A percentile compares a stretch with the other conserved stretches of the same genome.
These are phyloP conservation scores for Filobasidium wieringae DNA, from an alignment of 768 basidiomycete genomes.

Conservation along the genomic window DNA sequence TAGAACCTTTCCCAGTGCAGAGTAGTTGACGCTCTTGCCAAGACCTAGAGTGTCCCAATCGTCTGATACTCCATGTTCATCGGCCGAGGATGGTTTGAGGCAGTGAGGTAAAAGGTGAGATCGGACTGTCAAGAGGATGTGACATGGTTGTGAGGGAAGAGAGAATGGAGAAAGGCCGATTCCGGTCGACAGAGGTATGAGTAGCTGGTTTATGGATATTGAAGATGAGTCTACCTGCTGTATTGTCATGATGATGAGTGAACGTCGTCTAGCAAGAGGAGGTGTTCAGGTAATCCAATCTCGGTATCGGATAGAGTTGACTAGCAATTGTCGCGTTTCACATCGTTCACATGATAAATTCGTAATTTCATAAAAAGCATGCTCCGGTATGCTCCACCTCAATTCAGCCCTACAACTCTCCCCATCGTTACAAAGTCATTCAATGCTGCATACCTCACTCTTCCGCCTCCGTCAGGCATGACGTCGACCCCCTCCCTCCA, in stretches of 20 bases:
- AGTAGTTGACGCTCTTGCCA: slow-evolving; percentile 55
- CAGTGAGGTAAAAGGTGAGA: slow-evolving; percentile 43
- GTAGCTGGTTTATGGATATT: slow-evolving; percentile 30
- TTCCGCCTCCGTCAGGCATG: neutral
- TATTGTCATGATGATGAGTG: no score
- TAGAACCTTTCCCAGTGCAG: slow-evolving; percentile 45
- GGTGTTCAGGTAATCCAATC: no score
- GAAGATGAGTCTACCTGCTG: no score
- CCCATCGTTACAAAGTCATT: neutral
- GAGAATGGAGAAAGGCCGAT: slow-evolving; percentile 36
- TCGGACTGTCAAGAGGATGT: slow-evolving; percentile 45
- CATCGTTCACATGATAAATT: no score
- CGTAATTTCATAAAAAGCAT: no score
- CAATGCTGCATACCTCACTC: slow-evolving; percentile 4
- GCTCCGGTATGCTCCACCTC: no score
- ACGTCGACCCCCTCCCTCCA: slow-evolving; percentile 6
- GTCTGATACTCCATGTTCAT: slow-evolving; percentile 40
- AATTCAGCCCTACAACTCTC: slow-evolving; percentile 12
- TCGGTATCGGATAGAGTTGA: no score
- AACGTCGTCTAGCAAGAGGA: no score
- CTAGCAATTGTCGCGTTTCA: no score
- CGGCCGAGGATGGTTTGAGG: slow-evolving; percentile 15
- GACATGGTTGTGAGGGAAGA: slow-evolving; percentile 45
- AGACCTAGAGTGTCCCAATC: slow-evolving; percentile 46
- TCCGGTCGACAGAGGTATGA: slow-evolving; percentile 33